phyloP scores from a whole-genome alignment of 495 filamentous ascomycete genomes.

The Aspergillus avenaceus region DNA sequence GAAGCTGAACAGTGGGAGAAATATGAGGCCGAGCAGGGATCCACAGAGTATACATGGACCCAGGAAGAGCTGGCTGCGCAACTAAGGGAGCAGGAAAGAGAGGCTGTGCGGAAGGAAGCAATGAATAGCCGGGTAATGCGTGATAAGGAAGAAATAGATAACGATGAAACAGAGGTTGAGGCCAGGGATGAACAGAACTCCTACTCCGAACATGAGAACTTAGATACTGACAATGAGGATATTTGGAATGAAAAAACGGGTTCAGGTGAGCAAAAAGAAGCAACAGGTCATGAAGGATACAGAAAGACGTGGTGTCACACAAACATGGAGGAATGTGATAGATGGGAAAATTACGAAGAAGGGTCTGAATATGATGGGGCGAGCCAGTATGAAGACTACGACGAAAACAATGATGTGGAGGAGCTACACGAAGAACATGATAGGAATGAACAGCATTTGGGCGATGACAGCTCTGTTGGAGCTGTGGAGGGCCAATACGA shows the following conservation, averaged over 20 bases:
- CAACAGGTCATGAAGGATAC: neutral
- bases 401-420: neutral
- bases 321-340: neutral
- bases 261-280: too few relatives aligned
- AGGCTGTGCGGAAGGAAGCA: slow-evolving; percentile 4
- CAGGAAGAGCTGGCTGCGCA: neutral
- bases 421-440: too few relatives aligned
- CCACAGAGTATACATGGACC: neutral
- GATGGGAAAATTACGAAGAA: neutral
- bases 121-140: slow-evolving; percentile 12
- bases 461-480: too few relatives aligned
- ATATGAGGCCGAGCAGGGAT: slow-evolving; percentile 2
- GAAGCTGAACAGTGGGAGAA: slow-evolving; percentile 10
- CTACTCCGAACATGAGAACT: neutral
- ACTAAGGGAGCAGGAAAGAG: neutral
- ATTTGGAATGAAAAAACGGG: neutral
- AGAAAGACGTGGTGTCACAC: neutral
- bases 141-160: slow-evolving; percentile 10
- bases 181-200: neutral
- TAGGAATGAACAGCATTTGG: too few relatives aligned
- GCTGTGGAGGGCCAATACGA: neutral
- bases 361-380: neutral
- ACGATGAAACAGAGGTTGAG: slow-evolving; percentile 1
- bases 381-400: neutral
- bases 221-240: neutral